These are phyloP conservation scores for Raffaelea albimanens DNA, from an alignment of 2,329 filamentous ascomycete species.

Conservation along the genomic window DNA sequence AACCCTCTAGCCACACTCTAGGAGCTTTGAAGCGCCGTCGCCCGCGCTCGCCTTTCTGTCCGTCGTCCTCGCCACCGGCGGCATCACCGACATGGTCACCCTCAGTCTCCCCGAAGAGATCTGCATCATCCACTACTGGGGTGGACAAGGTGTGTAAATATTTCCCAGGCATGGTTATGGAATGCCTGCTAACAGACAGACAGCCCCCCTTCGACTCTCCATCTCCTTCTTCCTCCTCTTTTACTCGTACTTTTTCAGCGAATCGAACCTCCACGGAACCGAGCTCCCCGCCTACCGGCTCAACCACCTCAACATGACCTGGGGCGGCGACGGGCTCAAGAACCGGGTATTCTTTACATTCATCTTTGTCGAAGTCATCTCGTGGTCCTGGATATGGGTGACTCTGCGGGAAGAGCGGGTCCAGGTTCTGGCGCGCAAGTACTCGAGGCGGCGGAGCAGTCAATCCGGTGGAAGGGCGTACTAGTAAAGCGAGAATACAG, in stretches of 20 bases:
- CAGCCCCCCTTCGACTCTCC: conserved; percentile 54
- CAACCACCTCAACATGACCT: conserved; percentile 27
- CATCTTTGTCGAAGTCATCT: conserved; percentile 71
- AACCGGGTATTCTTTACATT: conserved; percentile 81
- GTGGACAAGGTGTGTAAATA: conserved; percentile 55
- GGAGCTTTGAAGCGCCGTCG: conserved; percentile 58
- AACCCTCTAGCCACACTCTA: conserved; percentile 60
- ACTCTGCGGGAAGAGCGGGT: conserved; percentile 57
- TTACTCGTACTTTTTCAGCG: conserved; percentile 55
- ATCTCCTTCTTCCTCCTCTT: conserved; percentile 52
- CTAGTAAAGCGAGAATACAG: no score
- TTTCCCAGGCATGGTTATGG: no score
- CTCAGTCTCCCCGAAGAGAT: conserved; percentile 62
- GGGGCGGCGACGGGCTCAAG: conserved; percentile 60
- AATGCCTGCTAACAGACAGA: conserved; percentile 9
- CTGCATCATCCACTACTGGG: conserved; percentile 53
- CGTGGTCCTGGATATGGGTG: conserved; percentile 81
- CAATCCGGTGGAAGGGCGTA: no score
- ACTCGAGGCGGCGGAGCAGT: conserved; percentile 18
- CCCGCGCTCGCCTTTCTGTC: conserved; percentile 68
- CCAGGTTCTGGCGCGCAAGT: conserved; percentile 30
- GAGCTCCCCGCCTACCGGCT: conserved; percentile 20
- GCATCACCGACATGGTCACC: conserved; percentile 54
- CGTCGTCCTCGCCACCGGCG: conserved; percentile 53
- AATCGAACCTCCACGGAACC: conserved; percentile 39